phyloP scores from a whole-genome alignment of 768 basidiomycete genomes.

The Collybia nuda region DNA sequence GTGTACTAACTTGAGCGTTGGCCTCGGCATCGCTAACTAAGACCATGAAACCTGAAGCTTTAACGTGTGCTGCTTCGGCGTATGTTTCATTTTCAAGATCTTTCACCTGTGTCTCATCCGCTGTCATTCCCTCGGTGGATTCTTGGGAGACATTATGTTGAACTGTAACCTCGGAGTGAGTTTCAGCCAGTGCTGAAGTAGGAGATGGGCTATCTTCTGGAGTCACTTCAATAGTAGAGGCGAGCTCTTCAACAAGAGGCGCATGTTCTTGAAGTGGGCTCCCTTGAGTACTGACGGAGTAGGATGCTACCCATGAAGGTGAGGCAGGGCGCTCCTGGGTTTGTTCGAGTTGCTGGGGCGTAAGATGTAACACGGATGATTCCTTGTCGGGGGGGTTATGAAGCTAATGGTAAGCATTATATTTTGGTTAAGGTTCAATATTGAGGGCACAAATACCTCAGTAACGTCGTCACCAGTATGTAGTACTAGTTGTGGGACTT shows the following conservation, averaged over 20 bases:
- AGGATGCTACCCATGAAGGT: constrained; percentile 31
- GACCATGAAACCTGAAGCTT: not conserved
- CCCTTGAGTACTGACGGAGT: constrained; percentile 34
- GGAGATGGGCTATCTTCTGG: not conserved
- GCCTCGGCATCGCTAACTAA: not conserved
- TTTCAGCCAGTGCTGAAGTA: not conserved
- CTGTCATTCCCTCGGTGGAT: too few relatives aligned
- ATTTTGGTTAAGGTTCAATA: too few relatives aligned
- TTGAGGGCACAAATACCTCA: constrained; percentile 3
- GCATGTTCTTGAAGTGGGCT: constrained; percentile 14
- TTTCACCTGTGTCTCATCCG: not conserved
- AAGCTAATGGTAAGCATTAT: not conserved
- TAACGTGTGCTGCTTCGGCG: too few relatives aligned
- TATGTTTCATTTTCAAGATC: not conserved
- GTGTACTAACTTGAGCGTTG: not conserved
- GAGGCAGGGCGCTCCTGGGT: constrained; percentile 25
- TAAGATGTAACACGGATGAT: not conserved
- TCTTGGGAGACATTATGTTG: not conserved
- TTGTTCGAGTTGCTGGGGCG: not conserved
- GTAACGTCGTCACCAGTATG: constrained; percentile 5
- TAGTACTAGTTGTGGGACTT: constrained; percentile 10
- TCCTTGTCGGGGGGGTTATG: constrained; percentile 2
- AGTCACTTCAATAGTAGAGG: not conserved
- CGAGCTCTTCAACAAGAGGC: constrained; percentile 11
- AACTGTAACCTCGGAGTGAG: not conserved